A percentile compares a stretch with the other conserved stretches of the same genome.
These are phyloP conservation scores for Pseudogymnoascus sp. DNA, from an alignment of 2,329 filamentous ascomycete genomes.

Conservation along the genomic window DNA sequence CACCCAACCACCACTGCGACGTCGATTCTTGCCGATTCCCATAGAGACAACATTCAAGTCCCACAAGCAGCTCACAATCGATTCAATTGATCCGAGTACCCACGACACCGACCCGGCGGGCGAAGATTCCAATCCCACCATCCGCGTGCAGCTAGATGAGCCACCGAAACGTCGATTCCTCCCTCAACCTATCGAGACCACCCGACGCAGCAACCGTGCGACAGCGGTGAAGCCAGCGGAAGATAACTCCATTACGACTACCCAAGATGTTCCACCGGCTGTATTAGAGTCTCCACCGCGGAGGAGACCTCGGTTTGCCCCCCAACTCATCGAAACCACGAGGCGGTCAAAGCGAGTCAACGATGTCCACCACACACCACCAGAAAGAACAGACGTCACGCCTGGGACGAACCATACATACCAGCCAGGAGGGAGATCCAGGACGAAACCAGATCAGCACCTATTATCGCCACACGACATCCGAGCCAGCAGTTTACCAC, in stretches of 20 bases:
- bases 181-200: conserved; percentile 68
- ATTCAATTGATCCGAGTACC: conserved; percentile 1
- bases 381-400: conserved; percentile 67
- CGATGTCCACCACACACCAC: conserved; percentile 32
- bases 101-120: conserved; percentile 20
- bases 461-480: background rate
- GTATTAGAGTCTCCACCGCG: conserved; percentile 28
- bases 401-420: conserved; percentile 37
- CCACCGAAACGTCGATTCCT: conserved; percentile 54
- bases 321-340: conserved; percentile 76
- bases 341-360: conserved; percentile 63
- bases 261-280: conserved; percentile 40
- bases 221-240: conserved; percentile 45
- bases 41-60: conserved; percentile 63
- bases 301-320: conserved; percentile 54
- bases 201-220: conserved; percentile 52
- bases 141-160: conserved; percentile 22
- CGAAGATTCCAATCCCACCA: background rate
- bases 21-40: conserved; percentile 62
- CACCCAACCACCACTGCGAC: conserved; percentile 20
- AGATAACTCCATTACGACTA: conserved; percentile 51
- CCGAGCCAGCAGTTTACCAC: conserved; percentile 20
- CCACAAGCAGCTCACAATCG: conserved; percentile 6
- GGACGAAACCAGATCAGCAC: conserved; percentile 24
- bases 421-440: conserved; percentile 16